These are phyloP conservation scores for Stagonosporopsis rhizophila DNA, from an alignment of 2,329 filamentous ascomycete genomes.

Conservation along the genomic window DNA sequence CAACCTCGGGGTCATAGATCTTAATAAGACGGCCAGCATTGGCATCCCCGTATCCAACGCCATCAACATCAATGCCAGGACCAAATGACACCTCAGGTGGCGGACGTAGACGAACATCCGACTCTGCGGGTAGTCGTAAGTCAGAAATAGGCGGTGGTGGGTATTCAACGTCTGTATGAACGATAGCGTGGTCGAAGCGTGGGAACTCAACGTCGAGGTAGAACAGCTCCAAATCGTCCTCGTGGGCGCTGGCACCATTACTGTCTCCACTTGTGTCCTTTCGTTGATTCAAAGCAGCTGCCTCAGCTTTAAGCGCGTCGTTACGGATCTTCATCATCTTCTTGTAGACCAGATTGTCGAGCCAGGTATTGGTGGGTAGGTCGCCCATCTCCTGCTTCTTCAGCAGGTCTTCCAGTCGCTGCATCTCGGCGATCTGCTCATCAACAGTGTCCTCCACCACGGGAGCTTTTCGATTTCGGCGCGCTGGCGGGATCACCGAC, in stretches of 20 bases:
- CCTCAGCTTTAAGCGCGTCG: slow-evolving; percentile 49
- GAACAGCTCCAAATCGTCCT: slow-evolving; percentile 69
- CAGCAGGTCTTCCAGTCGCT: slow-evolving; percentile 85
- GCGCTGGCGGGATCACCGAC: slow-evolving; percentile 65
- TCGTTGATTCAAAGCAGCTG: slow-evolving; percentile 47
- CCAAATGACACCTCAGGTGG: slow-evolving; percentile 89
- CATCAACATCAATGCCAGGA: slow-evolving; percentile 80
- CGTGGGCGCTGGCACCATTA: slow-evolving; percentile 37
- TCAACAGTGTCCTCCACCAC: slow-evolving; percentile 56
- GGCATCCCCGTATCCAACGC: slow-evolving; percentile 60
- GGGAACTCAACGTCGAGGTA: slow-evolving; percentile 90
- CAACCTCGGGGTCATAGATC: slow-evolving; percentile 93
- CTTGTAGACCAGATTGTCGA: slow-evolving; percentile 92
- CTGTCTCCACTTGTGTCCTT: slow-evolving; percentile 21
- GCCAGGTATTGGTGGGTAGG: slow-evolving; percentile 90
- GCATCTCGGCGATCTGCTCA: slow-evolving; percentile 84
- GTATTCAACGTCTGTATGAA: slow-evolving; percentile 95
- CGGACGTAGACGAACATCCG: slow-evolving; percentile 76
- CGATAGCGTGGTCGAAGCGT: slow-evolving; percentile 92
- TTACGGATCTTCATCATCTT: slow-evolving; percentile 75
- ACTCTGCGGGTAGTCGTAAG: slow-evolving; percentile 67
- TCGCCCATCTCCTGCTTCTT: slow-evolving; percentile 99
- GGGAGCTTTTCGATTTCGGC: slow-evolving; percentile 58
- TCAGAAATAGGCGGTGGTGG: slow-evolving; percentile 82
- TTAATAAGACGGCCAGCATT: slow-evolving; percentile 71